phyloP scores from a whole-genome alignment of 176 grass and related monocot species.

The Aegilops tauschii region DNA sequence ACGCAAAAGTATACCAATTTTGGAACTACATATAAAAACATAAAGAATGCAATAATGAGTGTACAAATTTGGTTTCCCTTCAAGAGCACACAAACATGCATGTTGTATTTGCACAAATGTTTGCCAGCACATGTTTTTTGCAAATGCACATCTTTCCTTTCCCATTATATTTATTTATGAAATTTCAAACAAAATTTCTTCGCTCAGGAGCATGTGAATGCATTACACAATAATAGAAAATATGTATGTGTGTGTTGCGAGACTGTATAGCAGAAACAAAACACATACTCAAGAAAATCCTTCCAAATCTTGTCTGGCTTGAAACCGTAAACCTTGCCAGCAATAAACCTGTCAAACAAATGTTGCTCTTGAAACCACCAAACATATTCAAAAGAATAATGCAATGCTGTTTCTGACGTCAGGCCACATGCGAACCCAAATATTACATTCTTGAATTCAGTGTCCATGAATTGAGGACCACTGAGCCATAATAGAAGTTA shows the following conservation, averaged over 20 bases:
- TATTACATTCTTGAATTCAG: neutral
- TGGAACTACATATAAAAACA: neutral
- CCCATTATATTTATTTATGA: too few relatives aligned
- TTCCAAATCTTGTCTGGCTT: constrained; percentile 87
- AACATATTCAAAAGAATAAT: constrained; percentile 16
- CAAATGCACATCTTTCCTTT: neutral
- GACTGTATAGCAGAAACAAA: neutral
- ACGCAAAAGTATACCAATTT: neutral
- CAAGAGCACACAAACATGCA: neutral
- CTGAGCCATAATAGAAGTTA: neutral
- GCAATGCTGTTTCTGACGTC: neutral
- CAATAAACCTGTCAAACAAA: constrained; percentile 79
- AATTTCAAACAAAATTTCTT: neutral
- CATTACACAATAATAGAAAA: neutral
- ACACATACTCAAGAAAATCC: constrained; percentile 73
- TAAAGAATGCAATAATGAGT: neutral
- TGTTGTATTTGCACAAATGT: neutral
- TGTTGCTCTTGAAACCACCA: neutral
- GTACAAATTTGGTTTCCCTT: neutral
- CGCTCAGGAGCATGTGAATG: neutral
- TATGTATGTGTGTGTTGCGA: neutral
- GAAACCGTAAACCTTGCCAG: constrained; percentile 89
- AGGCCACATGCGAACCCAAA: neutral
- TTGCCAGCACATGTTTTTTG: neutral
- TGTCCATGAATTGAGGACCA: neutral